Conservation (phyloP, 83 land plant species). For the Picea mariana region DNA sequence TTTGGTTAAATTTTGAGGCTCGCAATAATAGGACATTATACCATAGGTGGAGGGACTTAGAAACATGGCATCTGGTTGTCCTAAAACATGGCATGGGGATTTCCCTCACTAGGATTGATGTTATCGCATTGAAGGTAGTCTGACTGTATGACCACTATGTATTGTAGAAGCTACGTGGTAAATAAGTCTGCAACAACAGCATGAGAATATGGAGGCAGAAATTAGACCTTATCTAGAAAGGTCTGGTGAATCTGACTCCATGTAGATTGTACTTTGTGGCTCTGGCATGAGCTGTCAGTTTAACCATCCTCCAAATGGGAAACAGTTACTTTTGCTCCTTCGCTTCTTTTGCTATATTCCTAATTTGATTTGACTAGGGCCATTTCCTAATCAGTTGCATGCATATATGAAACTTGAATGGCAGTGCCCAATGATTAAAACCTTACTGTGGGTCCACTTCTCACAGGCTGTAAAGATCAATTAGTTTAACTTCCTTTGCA, state of each 20-base stretch:
- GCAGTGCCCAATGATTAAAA: not conserved
- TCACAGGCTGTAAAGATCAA: not conserved
- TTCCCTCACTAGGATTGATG: not conserved
- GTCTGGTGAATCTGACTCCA: conserved; percentile 7
- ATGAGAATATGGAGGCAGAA: too few species aligned
- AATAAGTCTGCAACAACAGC: too few species aligned
- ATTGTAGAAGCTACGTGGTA: conserved; percentile 40
- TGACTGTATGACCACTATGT: not conserved
- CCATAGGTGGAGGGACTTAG: not conserved
- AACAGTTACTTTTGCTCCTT: too few species aligned
- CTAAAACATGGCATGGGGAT: not conserved
- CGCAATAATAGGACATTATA: not conserved
- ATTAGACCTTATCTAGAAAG: too few species aligned
- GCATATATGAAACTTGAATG: not conserved
- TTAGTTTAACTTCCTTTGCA: too few species aligned
- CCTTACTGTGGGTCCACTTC: not conserved
- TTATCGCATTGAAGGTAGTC: not conserved
- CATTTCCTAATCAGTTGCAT: not conserved
- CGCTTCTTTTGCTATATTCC: too few species aligned
- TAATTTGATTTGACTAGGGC: not conserved
- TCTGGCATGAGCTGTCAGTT: conserved; percentile 7
- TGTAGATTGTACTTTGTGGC: conserved; percentile 68
- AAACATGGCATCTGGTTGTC: not conserved
- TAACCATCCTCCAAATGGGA: too few species aligned
- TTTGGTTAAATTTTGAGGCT: too few species aligned